These are phyloP conservation scores for Emergomyces orientalis DNA, from an alignment of 2,329 filamentous ascomycete species.

Conservation along the genomic window DNA sequence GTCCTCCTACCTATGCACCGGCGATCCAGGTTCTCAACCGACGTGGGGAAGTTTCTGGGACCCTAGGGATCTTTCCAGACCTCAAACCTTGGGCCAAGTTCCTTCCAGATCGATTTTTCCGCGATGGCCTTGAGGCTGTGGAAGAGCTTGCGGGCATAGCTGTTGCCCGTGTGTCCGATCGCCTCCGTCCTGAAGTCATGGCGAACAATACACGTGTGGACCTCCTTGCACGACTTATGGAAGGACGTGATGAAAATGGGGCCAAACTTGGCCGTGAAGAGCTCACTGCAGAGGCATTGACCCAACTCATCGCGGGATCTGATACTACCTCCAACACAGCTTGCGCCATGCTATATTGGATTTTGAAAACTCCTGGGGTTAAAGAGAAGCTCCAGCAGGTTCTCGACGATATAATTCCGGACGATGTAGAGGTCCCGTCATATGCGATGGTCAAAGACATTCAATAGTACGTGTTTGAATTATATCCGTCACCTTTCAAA, in stretches of 20 bases:
- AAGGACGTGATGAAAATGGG: slow-evolving; percentile 73
- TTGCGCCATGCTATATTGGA: slow-evolving; percentile 75
- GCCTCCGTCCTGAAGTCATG: slow-evolving; percentile 57
- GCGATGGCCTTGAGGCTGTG: slow-evolving; percentile 62
- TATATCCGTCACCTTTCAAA: neutral
- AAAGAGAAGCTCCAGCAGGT: slow-evolving; percentile 63
- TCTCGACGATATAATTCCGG: slow-evolving; percentile 61
- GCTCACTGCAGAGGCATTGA: slow-evolving; percentile 78
- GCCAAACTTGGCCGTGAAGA: slow-evolving; percentile 66
- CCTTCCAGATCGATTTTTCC: slow-evolving; percentile 75
- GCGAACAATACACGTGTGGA: slow-evolving; percentile 61
- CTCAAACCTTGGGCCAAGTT: slow-evolving; percentile 74
- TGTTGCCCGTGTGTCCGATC: slow-evolving; percentile 66
- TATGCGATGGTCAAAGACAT: slow-evolving; percentile 67
- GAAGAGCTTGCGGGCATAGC: slow-evolving; percentile 79
- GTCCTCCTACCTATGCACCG: slow-evolving; percentile 57
- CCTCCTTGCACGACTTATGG: slow-evolving; percentile 72
- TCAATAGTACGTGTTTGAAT: slow-evolving; percentile 52
- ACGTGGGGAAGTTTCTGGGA: slow-evolving; percentile 73
- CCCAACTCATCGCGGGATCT: slow-evolving; percentile 69
- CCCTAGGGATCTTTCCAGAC: slow-evolving; percentile 63
- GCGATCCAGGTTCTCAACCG: slow-evolving; percentile 85
- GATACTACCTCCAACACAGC: slow-evolving; percentile 63
- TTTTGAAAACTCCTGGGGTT: slow-evolving; percentile 59
- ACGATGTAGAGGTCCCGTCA: slow-evolving; percentile 53